Conservation (phyloP, 805 yeast genomes). For the Lachancea lanzarotensis region DNA sequence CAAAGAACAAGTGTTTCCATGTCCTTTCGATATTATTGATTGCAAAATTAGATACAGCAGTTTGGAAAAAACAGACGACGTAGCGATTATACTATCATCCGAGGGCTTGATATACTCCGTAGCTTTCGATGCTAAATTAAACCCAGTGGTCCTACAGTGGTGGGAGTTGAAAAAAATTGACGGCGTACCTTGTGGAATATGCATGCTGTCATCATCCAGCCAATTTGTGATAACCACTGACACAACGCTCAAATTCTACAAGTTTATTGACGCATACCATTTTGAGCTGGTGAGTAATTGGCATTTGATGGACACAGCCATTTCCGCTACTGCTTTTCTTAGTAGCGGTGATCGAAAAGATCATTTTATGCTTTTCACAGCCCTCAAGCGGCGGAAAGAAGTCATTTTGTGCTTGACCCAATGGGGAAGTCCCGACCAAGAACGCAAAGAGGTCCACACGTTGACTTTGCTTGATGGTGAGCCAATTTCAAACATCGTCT, state of each 20-base stretch:
- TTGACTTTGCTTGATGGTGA: conserved; percentile 20
- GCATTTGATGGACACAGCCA: conserved; percentile 13
- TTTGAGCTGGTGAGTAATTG: conserved; percentile 22
- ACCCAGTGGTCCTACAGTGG: conserved; percentile 16
- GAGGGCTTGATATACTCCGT: conserved; percentile 2
- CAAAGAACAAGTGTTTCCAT: not conserved
- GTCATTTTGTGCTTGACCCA: conserved; percentile 24
- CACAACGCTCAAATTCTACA: conserved; percentile 21
- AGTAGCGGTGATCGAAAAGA: conserved; percentile 7
- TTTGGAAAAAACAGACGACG: not conserved
- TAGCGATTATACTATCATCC: not conserved
- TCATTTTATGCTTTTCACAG: conserved; percentile 18
- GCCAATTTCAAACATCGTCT: conserved; percentile 13
- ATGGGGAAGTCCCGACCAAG: conserved; percentile 19
- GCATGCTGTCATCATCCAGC: not conserved
- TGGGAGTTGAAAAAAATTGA: conserved; percentile 11
- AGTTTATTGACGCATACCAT: conserved; percentile 11
- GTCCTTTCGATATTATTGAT: conserved; percentile 17
- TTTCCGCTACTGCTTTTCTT: conserved; percentile 18
- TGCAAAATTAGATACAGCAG: conserved; percentile 12
- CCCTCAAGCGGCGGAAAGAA: conserved; percentile 16
- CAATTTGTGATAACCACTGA: conserved; percentile 5
- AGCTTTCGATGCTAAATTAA: conserved; percentile 3
- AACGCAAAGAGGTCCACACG: conserved; percentile 23
- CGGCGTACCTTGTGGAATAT: conserved; percentile 16